phyloP scores from a whole-genome alignment of 768 basidiomycete genomes.

The Tulasnella sp. region DNA sequence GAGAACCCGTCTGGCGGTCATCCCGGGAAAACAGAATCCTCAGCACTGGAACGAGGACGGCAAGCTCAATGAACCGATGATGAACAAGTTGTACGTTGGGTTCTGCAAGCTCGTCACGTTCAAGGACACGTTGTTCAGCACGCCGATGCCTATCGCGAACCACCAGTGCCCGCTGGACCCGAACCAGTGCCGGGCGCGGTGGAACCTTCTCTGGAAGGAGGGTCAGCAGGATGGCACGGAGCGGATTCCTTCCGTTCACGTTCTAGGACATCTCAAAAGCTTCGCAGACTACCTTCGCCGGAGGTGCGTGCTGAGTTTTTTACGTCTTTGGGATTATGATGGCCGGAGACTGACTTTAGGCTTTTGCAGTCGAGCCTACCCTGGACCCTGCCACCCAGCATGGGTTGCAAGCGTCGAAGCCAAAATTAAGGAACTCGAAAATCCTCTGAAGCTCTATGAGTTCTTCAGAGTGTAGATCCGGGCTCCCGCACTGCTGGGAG shows the following conservation, averaged over 20 bases:
- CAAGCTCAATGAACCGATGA: slow-evolving; percentile 18
- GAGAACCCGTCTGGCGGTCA: not conserved
- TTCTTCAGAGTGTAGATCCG: slow-evolving; percentile 9
- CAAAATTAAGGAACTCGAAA: slow-evolving; percentile 22
- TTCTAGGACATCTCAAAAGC: slow-evolving; percentile 14
- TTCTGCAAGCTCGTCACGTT: slow-evolving; percentile 25
- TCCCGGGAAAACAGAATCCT: not conserved
- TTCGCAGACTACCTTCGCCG: slow-evolving; percentile 13
- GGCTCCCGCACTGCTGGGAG: not conserved
- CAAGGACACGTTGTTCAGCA: slow-evolving; percentile 20
- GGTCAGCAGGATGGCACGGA: not conserved
- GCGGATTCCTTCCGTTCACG: slow-evolving; percentile 18
- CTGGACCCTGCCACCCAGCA: slow-evolving; percentile 19
- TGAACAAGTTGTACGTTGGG: slow-evolving; percentile 22
- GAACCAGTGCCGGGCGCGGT: slow-evolving; percentile 19
- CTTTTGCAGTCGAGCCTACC: slow-evolving; percentile 12
- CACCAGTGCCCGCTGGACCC: slow-evolving; percentile 20
- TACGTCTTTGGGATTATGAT: not conserved
- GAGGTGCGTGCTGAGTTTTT: slow-evolving; percentile 11
- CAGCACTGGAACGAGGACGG: slow-evolving; percentile 19
- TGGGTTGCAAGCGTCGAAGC: slow-evolving; percentile 19
- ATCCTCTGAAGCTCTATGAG: slow-evolving; percentile 6
- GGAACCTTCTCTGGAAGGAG: slow-evolving; percentile 19
- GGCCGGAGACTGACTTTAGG: too few species aligned
- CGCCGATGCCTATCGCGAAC: slow-evolving; percentile 16